Percentiles rank a stretch among this genome's conserved stretches.
Conservation (phyloP, 768 basidiomycete species). For the Mycena metata region DNA sequence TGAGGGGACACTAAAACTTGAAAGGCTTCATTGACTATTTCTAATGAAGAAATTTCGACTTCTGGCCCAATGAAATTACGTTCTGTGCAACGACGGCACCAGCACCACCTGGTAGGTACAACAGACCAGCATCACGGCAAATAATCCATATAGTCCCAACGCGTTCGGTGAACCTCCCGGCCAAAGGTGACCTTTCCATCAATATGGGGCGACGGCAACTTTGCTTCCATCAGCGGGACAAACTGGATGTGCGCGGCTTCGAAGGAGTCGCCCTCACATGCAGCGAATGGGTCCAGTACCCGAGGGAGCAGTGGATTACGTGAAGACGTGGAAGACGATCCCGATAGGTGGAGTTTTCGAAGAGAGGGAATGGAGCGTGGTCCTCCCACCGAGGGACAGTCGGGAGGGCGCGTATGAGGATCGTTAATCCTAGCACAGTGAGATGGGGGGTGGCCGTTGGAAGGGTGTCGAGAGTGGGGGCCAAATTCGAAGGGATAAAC, state of each 20-base stretch:
- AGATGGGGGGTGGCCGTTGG: background rate
- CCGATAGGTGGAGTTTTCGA: background rate
- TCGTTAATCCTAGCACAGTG: background rate
- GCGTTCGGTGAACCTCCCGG: background rate
- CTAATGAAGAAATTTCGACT: no score
- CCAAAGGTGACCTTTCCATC: conserved; percentile 1
- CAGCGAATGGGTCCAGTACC: conserved; percentile 5
- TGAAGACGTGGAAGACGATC: background rate
- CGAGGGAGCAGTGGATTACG: conserved; percentile 1
- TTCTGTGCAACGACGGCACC: no score
- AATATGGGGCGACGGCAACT: background rate
- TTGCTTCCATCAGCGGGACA: background rate
- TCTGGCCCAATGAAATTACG: no score
- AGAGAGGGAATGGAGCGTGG: background rate
- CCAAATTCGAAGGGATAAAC: background rate
- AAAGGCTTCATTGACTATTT: no score
- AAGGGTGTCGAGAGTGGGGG: background rate
- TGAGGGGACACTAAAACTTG: no score
- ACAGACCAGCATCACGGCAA: background rate
- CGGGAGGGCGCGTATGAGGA: background rate
- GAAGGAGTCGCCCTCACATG: background rate
- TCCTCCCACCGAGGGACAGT: background rate
- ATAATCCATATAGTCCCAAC: background rate
- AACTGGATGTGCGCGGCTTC: background rate
- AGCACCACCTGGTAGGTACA: no score